These are phyloP conservation scores for Botryotinia calthae DNA, from an alignment of 2,329 filamentous ascomycete species.

Conservation along the genomic window DNA sequence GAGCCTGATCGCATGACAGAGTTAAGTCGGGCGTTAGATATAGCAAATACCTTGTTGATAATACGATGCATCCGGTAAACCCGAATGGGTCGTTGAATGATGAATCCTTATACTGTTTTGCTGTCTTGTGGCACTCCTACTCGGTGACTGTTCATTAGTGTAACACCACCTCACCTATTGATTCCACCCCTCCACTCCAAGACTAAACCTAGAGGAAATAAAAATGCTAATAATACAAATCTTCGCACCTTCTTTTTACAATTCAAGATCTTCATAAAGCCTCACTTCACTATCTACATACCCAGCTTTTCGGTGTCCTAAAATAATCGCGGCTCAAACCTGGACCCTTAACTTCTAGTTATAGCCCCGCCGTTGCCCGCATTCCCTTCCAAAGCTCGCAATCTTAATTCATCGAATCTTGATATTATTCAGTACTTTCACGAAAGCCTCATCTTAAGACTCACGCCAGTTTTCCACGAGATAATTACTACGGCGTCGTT, in stretches of 20 bases:
- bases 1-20: slow-evolving; percentile 18
- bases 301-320: not conserved
- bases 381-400: not conserved
- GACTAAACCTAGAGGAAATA: not conserved
- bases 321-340: not conserved
- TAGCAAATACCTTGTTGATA: slow-evolving; percentile 9
- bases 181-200: slow-evolving; percentile 5
- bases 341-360: slow-evolving; percentile 3
- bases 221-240: not conserved
- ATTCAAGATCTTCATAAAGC: not conserved
- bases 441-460: not conserved
- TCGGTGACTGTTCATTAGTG: slow-evolving; percentile 7
- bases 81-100: not conserved
- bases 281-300: not conserved
- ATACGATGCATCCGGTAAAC: not conserved
- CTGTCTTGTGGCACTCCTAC: slow-evolving; percentile 13
- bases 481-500: not conserved
- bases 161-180: slow-evolving; percentile 3
- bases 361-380: not conserved
- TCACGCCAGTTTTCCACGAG: not conserved
- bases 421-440: not conserved
- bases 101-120: not conserved
- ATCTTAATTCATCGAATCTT: not conserved
- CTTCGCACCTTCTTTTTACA: not conserved
- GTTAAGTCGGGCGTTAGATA: not conserved